A percentile compares a stretch with the other conserved stretches of the same genome.
Conservation (phyloP, 2,329 filamentous ascomycete genomes). For the Cytospora piceicola region DNA sequence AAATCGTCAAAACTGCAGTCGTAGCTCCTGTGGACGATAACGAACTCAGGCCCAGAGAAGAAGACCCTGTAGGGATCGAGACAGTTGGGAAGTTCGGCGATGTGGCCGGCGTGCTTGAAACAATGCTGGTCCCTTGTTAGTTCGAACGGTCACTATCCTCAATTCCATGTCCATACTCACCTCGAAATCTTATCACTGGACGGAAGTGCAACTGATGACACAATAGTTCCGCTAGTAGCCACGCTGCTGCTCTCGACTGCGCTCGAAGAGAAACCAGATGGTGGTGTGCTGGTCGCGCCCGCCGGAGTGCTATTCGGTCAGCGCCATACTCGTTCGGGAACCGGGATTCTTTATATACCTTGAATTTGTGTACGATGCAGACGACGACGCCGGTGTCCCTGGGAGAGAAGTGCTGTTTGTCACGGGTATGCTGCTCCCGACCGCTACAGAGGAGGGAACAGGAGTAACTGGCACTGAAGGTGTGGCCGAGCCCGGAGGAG, state of each 20-base stretch:
- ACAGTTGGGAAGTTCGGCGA: conserved; percentile 12
- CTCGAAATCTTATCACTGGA: conserved; percentile 6
- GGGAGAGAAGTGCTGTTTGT: conserved; percentile 24
- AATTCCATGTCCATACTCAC: conserved; percentile 1
- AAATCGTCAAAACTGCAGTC: conserved; percentile 4
- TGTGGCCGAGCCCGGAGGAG: background rate
- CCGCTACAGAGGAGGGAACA: conserved; percentile 9
- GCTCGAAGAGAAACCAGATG: background rate
- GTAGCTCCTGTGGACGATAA: background rate
- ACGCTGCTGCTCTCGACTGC: conserved; percentile 2
- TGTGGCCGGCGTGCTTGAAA: conserved; percentile 1
- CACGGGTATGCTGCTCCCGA: background rate
- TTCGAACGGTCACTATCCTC: background rate
- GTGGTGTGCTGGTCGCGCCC: background rate
- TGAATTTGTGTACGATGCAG: conserved; percentile 21
- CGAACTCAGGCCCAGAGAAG: conserved; percentile 8
- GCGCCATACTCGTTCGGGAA: background rate
- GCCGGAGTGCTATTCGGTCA: conserved; percentile 15
- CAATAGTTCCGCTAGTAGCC: background rate
- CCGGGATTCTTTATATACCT: conserved; percentile 7
- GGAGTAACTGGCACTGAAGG: background rate
- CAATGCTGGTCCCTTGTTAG: conserved; percentile 9
- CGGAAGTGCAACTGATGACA: background rate
- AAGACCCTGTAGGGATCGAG: conserved; percentile 3
- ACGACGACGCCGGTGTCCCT: conserved; percentile 29